A percentile compares a stretch with the other conserved stretches of the same genome.
phyloP scores from a whole-genome alignment of 148 eudicot species.

The Camellia granthamiana region DNA sequence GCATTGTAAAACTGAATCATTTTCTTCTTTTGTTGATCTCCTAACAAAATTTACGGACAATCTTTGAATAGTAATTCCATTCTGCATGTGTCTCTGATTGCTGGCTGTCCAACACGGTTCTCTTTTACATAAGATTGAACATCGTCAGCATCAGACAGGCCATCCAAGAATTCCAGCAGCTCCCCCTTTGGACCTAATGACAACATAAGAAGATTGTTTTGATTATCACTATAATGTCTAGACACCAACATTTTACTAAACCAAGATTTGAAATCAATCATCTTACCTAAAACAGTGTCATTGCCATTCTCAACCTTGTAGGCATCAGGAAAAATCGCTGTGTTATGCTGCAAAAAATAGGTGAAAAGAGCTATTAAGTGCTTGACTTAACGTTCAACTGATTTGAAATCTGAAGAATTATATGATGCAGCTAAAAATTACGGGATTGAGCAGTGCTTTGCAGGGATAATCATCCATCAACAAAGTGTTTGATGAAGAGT shows the following conservation, averaged over 20 bases:
- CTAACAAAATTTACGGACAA: not conserved
- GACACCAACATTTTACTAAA: too few relatives aligned
- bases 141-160: conserved; percentile 13
- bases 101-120: conserved; percentile 14
- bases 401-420: not conserved
- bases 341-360: conserved; percentile 35
- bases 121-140: conserved; percentile 20
- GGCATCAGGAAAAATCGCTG: conserved; percentile 31
- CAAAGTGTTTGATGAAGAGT: conserved; percentile 35
- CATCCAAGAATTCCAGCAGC: conserved; percentile 17
- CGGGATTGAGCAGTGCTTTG: conserved; percentile 43
- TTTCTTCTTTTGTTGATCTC: too few relatives aligned
- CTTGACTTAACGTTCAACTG: not conserved
- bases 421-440: conserved; percentile 1
- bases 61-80: conserved; percentile 21
- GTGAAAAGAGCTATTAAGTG: not conserved
- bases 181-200: conserved; percentile 8
- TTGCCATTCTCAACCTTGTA: conserved; percentile 22
- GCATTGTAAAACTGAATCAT: too few relatives aligned
- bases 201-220: not conserved
- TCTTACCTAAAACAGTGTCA: conserved; percentile 34
- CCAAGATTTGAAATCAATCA: too few relatives aligned
- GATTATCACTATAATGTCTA: too few relatives aligned
- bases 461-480: conserved; percentile 43
- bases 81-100: not conserved